Conservation (phyloP, 1,284 basidiomycete species). For the Waitea zeae region DNA sequence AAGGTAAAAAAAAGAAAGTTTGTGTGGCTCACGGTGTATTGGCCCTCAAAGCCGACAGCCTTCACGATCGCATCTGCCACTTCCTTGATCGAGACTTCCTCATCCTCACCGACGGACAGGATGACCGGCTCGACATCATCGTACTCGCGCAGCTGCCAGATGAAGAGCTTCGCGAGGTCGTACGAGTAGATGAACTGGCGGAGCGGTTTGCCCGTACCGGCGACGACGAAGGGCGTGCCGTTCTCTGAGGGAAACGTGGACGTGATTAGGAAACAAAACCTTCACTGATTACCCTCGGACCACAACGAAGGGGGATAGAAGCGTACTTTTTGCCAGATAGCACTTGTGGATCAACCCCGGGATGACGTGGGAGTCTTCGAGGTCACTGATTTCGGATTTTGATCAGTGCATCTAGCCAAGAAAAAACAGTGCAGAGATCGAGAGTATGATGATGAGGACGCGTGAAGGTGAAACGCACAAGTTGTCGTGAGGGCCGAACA, state of each 20-base stretch:
- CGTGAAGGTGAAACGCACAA: slow-evolving; percentile 26
- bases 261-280: neutral
- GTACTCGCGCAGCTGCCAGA: slow-evolving; percentile 83
- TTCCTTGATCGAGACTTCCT: slow-evolving; percentile 78
- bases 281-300: slow-evolving; percentile 2
- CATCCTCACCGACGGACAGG: slow-evolving; percentile 75
- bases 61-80: slow-evolving; percentile 75
- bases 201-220: slow-evolving; percentile 74
- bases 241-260: slow-evolving; percentile 37
- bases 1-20: slow-evolving; percentile 2
- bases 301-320: neutral
- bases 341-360: slow-evolving; percentile 83
- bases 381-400: no score
- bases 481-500: slow-evolving; percentile 77
- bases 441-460: slow-evolving; percentile 5
- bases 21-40: slow-evolving; percentile 44
- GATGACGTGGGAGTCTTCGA: slow-evolving; percentile 83
- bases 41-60: slow-evolving; percentile 56
- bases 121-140: slow-evolving; percentile 81
- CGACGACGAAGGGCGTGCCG: slow-evolving; percentile 64
- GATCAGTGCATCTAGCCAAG: no score
- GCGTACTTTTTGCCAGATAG: slow-evolving; percentile 68
- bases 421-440: no score
- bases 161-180: slow-evolving; percentile 82
- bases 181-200: slow-evolving; percentile 90